Conservation (phyloP, 1,284 basidiomycete genomes). For the Wolfiporia cocos region DNA sequence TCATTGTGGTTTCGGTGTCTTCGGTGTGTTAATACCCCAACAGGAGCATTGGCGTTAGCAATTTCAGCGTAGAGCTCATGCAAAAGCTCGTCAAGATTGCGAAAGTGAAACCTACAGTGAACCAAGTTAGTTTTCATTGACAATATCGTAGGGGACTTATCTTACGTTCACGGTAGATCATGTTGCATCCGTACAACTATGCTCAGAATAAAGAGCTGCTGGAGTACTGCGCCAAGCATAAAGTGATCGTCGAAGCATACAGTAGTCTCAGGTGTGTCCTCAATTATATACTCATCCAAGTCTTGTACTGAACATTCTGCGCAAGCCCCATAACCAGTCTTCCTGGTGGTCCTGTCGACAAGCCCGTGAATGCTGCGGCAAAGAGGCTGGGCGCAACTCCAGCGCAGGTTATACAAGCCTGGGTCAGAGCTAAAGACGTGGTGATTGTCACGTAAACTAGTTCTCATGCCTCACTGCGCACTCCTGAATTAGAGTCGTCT, state of each 20-base stretch:
- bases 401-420: conserved; percentile 65
- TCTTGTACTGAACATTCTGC: background rate
- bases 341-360: conserved; percentile 65
- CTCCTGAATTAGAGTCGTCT: background rate
- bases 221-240: conserved; percentile 48
- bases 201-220: conserved; percentile 47
- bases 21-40: background rate
- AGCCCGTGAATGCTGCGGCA: conserved; percentile 51
- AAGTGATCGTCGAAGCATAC: conserved; percentile 68
- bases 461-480: background rate
- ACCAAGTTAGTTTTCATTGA: conserved; percentile 42
- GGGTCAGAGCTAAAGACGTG: conserved; percentile 61
- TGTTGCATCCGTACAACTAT: conserved; percentile 69
- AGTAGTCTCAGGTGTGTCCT: conserved; percentile 50
- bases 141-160: conserved; percentile 2
- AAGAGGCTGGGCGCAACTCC: conserved; percentile 47
- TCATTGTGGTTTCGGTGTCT: background rate
- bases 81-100: conserved; percentile 48
- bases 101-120: conserved; percentile 60
- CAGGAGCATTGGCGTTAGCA: conserved; percentile 75
- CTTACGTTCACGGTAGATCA: conserved; percentile 40
- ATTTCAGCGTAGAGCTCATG: conserved; percentile 55
- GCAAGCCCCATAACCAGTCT: conserved; percentile 54
- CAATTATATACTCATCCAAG: background rate
- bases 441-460: conserved; percentile 58